A percentile compares a stretch with the other conserved stretches of the same genome.
These are phyloP conservation scores for Schwanniomyces polymorphus DNA, from an alignment of 805 yeast genomes.

Conservation along the genomic window DNA sequence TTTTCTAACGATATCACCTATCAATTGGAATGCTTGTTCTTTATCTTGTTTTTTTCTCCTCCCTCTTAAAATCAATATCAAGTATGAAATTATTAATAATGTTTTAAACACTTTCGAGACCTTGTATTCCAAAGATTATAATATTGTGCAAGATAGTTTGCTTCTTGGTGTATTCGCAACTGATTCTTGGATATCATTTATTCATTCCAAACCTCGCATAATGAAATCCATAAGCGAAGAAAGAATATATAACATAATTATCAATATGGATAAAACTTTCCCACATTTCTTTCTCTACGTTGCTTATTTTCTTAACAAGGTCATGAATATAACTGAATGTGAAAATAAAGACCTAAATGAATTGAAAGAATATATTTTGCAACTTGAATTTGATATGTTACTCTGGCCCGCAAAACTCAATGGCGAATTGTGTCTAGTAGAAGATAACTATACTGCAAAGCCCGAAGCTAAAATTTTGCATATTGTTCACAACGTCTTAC, in stretches of 20 bases:
- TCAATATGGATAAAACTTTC: slow-evolving; percentile 10
- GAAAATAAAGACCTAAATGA: neutral
- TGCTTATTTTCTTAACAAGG: slow-evolving; percentile 12
- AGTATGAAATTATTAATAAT: slow-evolving; percentile 4
- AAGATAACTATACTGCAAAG: slow-evolving; percentile 16
- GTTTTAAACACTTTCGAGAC: slow-evolving; percentile 12
- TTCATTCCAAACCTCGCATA: slow-evolving; percentile 1
- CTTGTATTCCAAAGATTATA: slow-evolving; percentile 2
- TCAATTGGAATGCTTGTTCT: slow-evolving; percentile 12
- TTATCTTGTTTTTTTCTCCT: slow-evolving; percentile 17
- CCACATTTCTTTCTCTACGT: slow-evolving; percentile 14
- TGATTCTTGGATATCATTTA: slow-evolving; percentile 17
- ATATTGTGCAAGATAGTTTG: slow-evolving; percentile 7
- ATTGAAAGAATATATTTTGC: slow-evolving; percentile 7
- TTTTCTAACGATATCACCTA: neutral
- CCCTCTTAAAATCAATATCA: slow-evolving; percentile 12
- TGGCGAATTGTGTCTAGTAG: slow-evolving; percentile 15
- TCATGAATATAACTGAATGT: slow-evolving; percentile 12
- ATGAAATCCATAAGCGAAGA: slow-evolving; percentile 8
- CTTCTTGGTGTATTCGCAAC: slow-evolving; percentile 15
- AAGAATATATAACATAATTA: slow-evolving; percentile 3
- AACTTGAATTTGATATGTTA: slow-evolving; percentile 20
- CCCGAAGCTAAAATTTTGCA: slow-evolving; percentile 19
- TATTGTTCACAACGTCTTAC: slow-evolving; percentile 17
- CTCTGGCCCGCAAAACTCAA: slow-evolving; percentile 21